phyloP scores from a whole-genome alignment of 2,329 filamentous ascomycete species.

The Boeremia lycopersici region DNA sequence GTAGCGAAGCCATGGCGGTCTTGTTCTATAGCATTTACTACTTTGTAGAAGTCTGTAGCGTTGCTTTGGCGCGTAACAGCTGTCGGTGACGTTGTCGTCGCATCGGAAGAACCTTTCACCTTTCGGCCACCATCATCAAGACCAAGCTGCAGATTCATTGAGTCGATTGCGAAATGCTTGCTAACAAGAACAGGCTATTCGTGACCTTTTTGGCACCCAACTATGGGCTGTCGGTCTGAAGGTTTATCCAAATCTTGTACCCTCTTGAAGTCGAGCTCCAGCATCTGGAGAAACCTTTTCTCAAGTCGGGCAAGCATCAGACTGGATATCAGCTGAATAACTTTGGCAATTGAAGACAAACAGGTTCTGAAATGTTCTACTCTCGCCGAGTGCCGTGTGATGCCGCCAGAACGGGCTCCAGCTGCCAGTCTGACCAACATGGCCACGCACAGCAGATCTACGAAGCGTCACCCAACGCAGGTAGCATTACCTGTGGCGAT shows the following conservation, averaged over 20 bases:
- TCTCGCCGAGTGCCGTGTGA: no score
- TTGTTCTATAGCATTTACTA: neutral
- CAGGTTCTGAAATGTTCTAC: no score
- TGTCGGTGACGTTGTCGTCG: slow-evolving; percentile 8
- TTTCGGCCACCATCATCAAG: neutral
- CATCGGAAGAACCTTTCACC: slow-evolving; percentile 1
- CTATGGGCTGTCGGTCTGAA: neutral
- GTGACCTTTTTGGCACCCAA: neutral
- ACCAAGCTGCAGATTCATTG: neutral
- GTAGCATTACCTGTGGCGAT: no score
- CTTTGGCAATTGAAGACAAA: no score
- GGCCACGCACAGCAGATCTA: no score
- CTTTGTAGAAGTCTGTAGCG: slow-evolving; percentile 6
- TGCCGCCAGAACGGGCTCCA: no score
- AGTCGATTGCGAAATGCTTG: neutral
- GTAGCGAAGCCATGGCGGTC: slow-evolving; percentile 11
- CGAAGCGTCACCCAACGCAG: no score
- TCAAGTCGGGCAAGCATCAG: no score
- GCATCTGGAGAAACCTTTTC: no score
- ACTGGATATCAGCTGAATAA: no score
- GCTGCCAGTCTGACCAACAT: no score
- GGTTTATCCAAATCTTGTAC: neutral
- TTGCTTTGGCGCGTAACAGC: slow-evolving; percentile 8
- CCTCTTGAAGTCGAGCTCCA: neutral
- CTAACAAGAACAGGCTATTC: neutral